phyloP scores from a whole-genome alignment of 148 eudicot species.

The Vaccinium corymbosum region DNA sequence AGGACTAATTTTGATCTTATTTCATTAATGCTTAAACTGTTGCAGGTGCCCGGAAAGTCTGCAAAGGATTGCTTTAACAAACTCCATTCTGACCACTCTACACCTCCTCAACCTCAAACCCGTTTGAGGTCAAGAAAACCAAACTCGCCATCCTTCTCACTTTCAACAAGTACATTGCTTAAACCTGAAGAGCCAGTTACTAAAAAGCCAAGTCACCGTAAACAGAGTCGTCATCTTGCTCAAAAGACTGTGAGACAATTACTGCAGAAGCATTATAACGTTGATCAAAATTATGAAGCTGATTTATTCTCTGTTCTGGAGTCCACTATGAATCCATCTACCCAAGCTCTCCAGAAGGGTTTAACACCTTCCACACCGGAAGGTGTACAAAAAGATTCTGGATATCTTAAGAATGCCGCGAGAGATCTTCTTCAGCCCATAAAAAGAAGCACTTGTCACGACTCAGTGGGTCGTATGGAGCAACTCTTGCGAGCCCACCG shows the following conservation, averaged over 20 bases:
- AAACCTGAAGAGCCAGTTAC: conserved; percentile 32
- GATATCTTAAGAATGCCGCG: conserved; percentile 29
- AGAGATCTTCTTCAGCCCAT: conserved; percentile 41
- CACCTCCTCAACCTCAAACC: conserved; percentile 51
- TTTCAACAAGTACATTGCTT: conserved; percentile 47
- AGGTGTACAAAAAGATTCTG: conserved; percentile 23
- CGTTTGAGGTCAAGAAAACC: conserved; percentile 46
- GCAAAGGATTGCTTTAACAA: conserved; percentile 90
- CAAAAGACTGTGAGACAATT: conserved; percentile 67
- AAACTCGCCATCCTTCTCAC: conserved; percentile 32
- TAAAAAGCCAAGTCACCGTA: conserved; percentile 30
- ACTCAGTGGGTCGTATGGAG: conserved; percentile 22
- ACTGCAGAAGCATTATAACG: conserved; percentile 50
- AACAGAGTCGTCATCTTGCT: conserved; percentile 40
- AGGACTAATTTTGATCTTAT: conserved; percentile 2
- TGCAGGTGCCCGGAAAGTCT: conserved; percentile 90
- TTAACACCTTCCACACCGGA: conserved; percentile 39
- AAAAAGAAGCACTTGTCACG: conserved; percentile 46
- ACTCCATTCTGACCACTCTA: conserved; percentile 57
- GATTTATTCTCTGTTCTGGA: conserved; percentile 62
- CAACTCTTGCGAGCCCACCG: conserved; percentile 53
- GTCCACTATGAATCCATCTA: conserved; percentile 30
- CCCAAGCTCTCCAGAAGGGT: conserved; percentile 24
- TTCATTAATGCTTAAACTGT: conserved; percentile 8
- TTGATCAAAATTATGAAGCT: conserved; percentile 41